phyloP scores from a whole-genome alignment of 306 rosid species.

The Ormosia semicastrata region DNA sequence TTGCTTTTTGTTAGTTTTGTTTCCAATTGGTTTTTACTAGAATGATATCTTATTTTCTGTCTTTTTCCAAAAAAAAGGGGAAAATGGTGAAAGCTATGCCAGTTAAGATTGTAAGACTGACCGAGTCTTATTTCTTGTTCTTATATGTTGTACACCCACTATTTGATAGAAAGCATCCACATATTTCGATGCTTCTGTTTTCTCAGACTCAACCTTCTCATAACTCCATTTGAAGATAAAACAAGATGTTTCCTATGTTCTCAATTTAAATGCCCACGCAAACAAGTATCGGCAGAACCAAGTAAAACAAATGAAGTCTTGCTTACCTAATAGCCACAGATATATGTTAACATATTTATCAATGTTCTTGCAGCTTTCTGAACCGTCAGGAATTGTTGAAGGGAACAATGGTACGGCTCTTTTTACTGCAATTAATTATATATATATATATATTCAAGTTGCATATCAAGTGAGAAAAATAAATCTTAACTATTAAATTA shows the following conservation, averaged over 20 bases:
- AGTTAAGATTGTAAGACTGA: background rate
- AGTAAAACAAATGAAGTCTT: conserved; percentile 19
- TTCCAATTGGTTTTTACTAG: background rate
- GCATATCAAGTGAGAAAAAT: background rate
- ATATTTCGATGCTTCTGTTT: background rate
- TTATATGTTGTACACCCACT: background rate
- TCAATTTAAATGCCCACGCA: background rate
- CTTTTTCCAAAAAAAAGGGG: background rate
- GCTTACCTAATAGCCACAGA: background rate
- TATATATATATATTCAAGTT: background rate
- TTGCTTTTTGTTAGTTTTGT: background rate
- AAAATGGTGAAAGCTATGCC: conserved; percentile 9
- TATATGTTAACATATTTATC: conserved; percentile 24
- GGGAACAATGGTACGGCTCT: conserved; percentile 54
- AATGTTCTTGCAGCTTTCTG: conserved; percentile 80
- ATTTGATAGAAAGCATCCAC: conserved; percentile 11
- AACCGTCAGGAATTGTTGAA: conserved; percentile 85
- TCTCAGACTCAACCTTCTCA: conserved; percentile 8
- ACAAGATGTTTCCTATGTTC: conserved; percentile 1
- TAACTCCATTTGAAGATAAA: conserved; percentile 14
- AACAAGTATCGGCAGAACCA: background rate
- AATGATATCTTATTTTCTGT: background rate
- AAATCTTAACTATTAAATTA: background rate
- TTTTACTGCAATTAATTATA: background rate
- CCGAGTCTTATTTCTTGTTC: background rate